These are phyloP conservation scores for Pleodorina starrii DNA, from an alignment of 139 green algal species.

Conservation along the genomic window DNA sequence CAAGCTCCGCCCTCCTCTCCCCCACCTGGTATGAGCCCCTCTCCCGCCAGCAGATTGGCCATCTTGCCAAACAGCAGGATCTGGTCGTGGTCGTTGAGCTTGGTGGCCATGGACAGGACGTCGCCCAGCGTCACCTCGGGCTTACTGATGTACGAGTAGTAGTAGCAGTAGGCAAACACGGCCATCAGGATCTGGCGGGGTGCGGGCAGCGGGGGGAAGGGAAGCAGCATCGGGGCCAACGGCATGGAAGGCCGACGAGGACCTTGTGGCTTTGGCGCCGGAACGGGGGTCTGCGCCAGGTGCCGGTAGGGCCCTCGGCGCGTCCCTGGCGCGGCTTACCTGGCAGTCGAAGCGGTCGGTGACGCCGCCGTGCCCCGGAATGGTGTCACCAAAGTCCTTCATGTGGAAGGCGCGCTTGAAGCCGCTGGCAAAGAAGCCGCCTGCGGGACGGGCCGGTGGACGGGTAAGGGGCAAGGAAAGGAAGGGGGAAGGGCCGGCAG, in stretches of 20 bases:
- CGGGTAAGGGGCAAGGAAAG: no score
- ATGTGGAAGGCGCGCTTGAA: slow-evolving; percentile 99
- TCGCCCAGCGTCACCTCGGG: slow-evolving; percentile 64
- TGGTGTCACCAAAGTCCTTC: slow-evolving; percentile 99
- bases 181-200: slow-evolving; percentile 93
- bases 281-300: no score
- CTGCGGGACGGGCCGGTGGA: slow-evolving; percentile 54
- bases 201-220: background rate
- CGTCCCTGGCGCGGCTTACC: no score
- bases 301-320: no score
- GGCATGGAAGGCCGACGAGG: no score
- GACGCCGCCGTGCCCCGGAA: slow-evolving; percentile 97
- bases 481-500: no score
- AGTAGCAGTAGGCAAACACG: slow-evolving; percentile 96
- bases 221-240: background rate
- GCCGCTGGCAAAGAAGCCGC: slow-evolving; percentile 97
- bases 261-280: no score
- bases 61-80: slow-evolving; percentile 77
- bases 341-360: slow-evolving; percentile 99
- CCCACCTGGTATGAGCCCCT: slow-evolving; percentile 67
- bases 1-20: no score
- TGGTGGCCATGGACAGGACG: slow-evolving; percentile 65
- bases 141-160: slow-evolving; percentile 85
- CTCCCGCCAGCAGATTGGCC: slow-evolving; percentile 75
- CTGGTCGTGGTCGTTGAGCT: slow-evolving; percentile 57